Percentiles rank a stretch among this genome's conserved stretches.
Conservation (phyloP, 345 rosid species). For the Eucalyptus cloeziana region DNA sequence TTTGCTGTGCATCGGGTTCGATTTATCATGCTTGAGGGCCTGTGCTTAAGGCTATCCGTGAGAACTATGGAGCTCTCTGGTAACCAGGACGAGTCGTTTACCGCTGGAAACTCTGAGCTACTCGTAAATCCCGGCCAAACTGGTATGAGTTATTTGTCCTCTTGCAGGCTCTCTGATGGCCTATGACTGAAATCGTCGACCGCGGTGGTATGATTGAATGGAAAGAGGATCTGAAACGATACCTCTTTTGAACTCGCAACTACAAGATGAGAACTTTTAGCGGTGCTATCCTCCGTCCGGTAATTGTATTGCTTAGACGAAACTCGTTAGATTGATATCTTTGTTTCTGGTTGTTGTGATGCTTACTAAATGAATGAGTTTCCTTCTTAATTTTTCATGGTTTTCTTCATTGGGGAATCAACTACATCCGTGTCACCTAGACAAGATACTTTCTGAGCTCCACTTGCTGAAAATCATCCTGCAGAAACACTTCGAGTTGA, state of each 20-base stretch:
- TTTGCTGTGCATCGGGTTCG: too few species aligned
- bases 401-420: too few species aligned
- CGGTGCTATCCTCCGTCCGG: not conserved
- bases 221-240: not conserved
- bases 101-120: slow-evolving; percentile 34
- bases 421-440: too few species aligned
- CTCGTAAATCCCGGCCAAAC: not conserved
- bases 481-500: too few species aligned
- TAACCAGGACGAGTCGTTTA: slow-evolving; percentile 1
- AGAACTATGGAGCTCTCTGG: not conserved
- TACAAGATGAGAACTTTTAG: not conserved
- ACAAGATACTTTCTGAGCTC: too few species aligned
- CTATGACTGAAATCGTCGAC: not conserved
- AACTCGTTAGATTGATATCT: not conserved
- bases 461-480: too few species aligned
- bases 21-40: too few species aligned
- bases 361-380: too few species aligned
- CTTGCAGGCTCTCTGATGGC: not conserved
- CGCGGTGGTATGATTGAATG: not conserved
- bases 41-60: too few species aligned
- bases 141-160: not conserved
- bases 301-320: not conserved
- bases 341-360: not conserved
- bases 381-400: too few species aligned
- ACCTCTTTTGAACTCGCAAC: not conserved